Conservation (phyloP, 2,329 filamentous ascomycete genomes). For the Hypoxylon sp. region DNA sequence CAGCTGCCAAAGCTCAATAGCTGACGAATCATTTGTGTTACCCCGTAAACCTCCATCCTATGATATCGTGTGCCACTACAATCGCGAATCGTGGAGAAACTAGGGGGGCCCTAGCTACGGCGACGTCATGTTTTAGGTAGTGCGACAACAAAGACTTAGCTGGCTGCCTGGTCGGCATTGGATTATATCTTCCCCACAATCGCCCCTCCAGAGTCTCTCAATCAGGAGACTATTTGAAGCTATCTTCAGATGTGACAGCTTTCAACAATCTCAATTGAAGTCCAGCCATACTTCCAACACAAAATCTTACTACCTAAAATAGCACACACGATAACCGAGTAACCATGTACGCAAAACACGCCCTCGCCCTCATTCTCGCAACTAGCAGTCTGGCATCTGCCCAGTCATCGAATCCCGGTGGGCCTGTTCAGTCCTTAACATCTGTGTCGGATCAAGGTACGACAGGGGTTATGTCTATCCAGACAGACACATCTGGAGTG, state of each 20-base stretch:
- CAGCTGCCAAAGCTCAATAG: constrained; percentile 14
- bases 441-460: constrained; percentile 25
- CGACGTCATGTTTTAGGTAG: constrained; percentile 29
- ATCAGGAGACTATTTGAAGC: constrained; percentile 4
- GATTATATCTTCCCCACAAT: constrained; percentile 23
- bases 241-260: background rate
- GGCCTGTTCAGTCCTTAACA: constrained; percentile 31
- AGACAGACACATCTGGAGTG: constrained; percentile 27
- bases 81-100: constrained; percentile 8
- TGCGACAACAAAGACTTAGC: background rate
- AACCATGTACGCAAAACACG: constrained; percentile 31
- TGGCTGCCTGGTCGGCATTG: background rate
- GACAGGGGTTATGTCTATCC: constrained; percentile 29
- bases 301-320: background rate
- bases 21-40: constrained; percentile 27
- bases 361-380: constrained; percentile 18
- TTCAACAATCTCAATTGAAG: background rate
- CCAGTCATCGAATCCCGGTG: constrained; percentile 39
- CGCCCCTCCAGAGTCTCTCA: constrained; percentile 4
- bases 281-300: background rate
- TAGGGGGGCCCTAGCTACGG: constrained; percentile 6
- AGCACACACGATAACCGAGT: background rate
- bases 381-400: constrained; percentile 24
- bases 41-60: constrained; percentile 23
- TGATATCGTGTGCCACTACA: constrained; percentile 3